phyloP scores from a whole-genome alignment of 345 rosid species.

The Euphorbia peplus region DNA sequence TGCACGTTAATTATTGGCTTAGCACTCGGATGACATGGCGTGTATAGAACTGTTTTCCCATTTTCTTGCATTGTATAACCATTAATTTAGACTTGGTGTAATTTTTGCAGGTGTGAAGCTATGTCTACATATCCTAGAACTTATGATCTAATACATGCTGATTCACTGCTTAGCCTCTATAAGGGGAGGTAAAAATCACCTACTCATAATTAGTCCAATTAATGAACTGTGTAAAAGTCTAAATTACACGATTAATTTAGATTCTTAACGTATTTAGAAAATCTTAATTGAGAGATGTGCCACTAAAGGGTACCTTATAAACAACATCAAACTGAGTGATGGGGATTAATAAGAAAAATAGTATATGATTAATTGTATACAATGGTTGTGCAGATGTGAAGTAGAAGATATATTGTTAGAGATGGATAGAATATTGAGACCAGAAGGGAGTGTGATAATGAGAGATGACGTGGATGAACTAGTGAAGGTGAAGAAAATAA shows the following conservation, averaged over 20 bases:
- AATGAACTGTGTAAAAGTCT: too few relatives aligned
- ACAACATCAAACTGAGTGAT: too few relatives aligned
- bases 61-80: too few relatives aligned
- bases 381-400: slow-evolving; percentile 37
- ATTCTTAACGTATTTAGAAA: too few relatives aligned
- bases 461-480: slow-evolving; percentile 57
- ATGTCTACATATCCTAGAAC: slow-evolving; percentile 63
- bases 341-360: too few relatives aligned
- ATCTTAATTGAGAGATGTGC: too few relatives aligned
- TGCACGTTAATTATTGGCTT: too few relatives aligned
- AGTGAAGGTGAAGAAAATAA: slow-evolving; percentile 50
- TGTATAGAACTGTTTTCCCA: too few relatives aligned
- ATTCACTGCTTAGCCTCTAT: slow-evolving; percentile 36
- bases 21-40: too few relatives aligned
- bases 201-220: neutral
- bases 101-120: slow-evolving; percentile 47
- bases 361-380: neutral
- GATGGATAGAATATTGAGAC: slow-evolving; percentile 67
- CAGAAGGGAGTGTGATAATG: slow-evolving; percentile 56
- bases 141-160: slow-evolving; percentile 49
- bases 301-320: too few relatives aligned
- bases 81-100: neutral
- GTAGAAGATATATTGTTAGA: slow-evolving; percentile 52
- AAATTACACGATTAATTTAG: too few relatives aligned
- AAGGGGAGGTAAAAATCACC: slow-evolving; percentile 29